These are phyloP conservation scores for Penicillium sp. DNA, from an alignment of 2,329 filamentous ascomycete species.

Conservation along the genomic window DNA sequence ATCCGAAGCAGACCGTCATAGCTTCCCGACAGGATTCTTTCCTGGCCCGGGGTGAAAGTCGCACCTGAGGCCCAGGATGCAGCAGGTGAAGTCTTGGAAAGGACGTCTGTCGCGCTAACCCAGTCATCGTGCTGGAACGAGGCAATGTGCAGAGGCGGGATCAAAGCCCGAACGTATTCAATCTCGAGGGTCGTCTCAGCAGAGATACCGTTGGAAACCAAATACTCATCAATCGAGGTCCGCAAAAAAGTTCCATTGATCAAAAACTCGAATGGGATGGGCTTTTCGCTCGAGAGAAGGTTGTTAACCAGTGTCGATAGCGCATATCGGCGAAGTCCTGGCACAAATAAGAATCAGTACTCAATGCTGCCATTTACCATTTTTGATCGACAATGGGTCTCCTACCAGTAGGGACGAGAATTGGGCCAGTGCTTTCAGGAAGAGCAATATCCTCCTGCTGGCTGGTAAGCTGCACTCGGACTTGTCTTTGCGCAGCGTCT, in stretches of 20 bases:
- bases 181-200: constrained; percentile 82
- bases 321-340: constrained; percentile 57
- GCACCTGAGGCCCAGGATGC: constrained; percentile 56
- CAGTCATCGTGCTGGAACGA: constrained; percentile 98
- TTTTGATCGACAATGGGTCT: constrained; percentile 9
- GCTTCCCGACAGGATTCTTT: constrained; percentile 82
- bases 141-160: constrained; percentile 84
- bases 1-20: constrained; percentile 87
- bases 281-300: constrained; percentile 55
- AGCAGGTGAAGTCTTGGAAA: constrained; percentile 65
- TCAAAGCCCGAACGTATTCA: constrained; percentile 88
- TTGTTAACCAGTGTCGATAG: constrained; percentile 65
- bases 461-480: constrained; percentile 56
- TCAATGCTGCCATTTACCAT: neutral
- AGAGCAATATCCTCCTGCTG: constrained; percentile 54
- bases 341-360: constrained; percentile 13
- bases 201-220: constrained; percentile 80
- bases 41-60: constrained; percentile 53
- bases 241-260: constrained; percentile 90
- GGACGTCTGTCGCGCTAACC: constrained; percentile 82
- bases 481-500: constrained; percentile 45
- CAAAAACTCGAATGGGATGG: constrained; percentile 75
- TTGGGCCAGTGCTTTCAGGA: constrained; percentile 55
- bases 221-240: constrained; percentile 85
- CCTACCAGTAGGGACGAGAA: constrained; percentile 58